These are phyloP conservation scores for Ogataea wickerhamii DNA, from an alignment of 805 yeast species.

Conservation along the genomic window DNA sequence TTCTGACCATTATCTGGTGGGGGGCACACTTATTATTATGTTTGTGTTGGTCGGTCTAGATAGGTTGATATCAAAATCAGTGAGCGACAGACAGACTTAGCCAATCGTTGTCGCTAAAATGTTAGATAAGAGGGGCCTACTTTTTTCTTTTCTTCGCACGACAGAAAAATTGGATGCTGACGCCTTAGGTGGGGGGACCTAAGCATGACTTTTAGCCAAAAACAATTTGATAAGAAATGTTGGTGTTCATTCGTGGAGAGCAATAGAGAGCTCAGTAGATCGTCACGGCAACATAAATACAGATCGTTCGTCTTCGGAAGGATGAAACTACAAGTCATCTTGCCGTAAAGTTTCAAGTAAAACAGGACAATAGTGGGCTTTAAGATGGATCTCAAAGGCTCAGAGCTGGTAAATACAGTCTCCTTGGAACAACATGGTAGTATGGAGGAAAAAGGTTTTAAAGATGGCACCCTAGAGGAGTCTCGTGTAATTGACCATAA, in stretches of 20 bases:
- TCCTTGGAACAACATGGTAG: slow-evolving; percentile 7
- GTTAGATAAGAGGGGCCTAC: too few relatives aligned
- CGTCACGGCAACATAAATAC: slow-evolving; percentile 1
- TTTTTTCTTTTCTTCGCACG: too few relatives aligned
- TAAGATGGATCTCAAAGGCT: slow-evolving; percentile 8
- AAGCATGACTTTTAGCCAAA: slow-evolving; percentile 2
- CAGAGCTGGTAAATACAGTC: slow-evolving; percentile 9
- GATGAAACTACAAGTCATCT: background rate
- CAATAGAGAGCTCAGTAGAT: background rate
- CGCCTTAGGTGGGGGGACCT: slow-evolving; percentile 11
- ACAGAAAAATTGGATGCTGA: background rate
- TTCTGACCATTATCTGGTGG: too few relatives aligned
- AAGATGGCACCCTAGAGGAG: slow-evolving; percentile 6
- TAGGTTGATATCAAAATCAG: background rate
- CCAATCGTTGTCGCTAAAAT: too few relatives aligned
- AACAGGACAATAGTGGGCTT: background rate
- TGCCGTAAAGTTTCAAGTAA: background rate
- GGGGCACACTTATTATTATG: too few relatives aligned
- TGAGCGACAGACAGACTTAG: too few relatives aligned
- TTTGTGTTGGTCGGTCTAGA: too few relatives aligned
- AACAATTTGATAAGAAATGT: slow-evolving; percentile 3
- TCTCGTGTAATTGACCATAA: slow-evolving; percentile 14
- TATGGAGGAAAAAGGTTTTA: slow-evolving; percentile 6
- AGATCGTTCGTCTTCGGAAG: slow-evolving; percentile 1
- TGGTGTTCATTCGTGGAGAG: background rate